These are phyloP conservation scores for Setomelanomma holmii DNA, from an alignment of 2,329 filamentous ascomycete species.

Conservation along the genomic window DNA sequence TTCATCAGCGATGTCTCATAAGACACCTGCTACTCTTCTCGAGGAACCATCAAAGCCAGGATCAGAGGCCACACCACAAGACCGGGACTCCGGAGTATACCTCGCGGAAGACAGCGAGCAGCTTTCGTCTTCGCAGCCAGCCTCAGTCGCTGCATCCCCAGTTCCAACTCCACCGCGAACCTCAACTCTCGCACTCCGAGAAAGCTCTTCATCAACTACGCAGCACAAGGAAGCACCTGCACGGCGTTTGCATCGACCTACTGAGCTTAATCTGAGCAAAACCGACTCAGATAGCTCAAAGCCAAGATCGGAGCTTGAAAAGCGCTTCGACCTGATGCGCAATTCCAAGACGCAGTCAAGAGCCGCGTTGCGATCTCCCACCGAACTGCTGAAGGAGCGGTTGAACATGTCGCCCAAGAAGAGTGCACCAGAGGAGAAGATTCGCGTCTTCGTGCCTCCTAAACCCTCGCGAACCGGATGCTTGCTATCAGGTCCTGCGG, in stretches of 20 bases:
- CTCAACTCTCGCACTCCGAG: conserved; percentile 16
- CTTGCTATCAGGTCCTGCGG: conserved; percentile 36
- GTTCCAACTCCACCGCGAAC: conserved; percentile 10
- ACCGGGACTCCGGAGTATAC: conserved; percentile 36
- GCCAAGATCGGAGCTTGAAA: conserved; percentile 41
- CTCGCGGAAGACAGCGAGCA: conserved; percentile 23
- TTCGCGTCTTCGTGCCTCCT: conserved; percentile 36
- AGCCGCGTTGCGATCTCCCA: conserved; percentile 41
- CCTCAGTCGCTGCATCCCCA: conserved; percentile 11
- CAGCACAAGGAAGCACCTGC: conserved; percentile 22
- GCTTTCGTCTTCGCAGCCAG: conserved; percentile 7
- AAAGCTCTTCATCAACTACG: conserved; percentile 7
- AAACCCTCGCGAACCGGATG: conserved; percentile 35
- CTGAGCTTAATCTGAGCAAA: conserved; percentile 37
- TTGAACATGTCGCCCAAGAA: conserved; percentile 34
- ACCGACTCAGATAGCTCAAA: conserved; percentile 13
- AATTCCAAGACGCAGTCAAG: conserved; percentile 39
- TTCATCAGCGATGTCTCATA: not conserved
- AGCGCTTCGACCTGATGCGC: conserved; percentile 39
- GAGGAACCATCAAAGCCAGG: not conserved
- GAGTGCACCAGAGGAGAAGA: conserved; percentile 21
- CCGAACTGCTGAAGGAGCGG: conserved; percentile 38
- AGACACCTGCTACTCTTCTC: not conserved
- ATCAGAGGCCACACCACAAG: conserved; percentile 3
- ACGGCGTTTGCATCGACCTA: conserved; percentile 33